These are phyloP conservation scores for Vigna angularis DNA, from an alignment of 306 rosid genomes.

Conservation along the genomic window DNA sequence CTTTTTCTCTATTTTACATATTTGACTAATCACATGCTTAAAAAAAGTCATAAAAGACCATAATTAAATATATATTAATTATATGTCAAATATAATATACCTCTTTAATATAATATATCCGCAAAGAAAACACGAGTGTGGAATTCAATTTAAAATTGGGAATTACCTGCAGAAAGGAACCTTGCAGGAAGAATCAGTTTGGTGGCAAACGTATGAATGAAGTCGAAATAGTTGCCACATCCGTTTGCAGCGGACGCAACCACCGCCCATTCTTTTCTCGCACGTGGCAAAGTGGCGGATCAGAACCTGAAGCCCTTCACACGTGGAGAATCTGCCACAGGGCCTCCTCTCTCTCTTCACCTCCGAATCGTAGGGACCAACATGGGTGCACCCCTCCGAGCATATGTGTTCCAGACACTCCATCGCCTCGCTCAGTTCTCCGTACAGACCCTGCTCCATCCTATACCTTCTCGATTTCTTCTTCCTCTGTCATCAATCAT, in stretches of 20 bases:
- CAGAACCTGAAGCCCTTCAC: conserved; percentile 75
- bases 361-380: conserved; percentile 71
- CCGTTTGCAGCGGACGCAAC: conserved; percentile 84
- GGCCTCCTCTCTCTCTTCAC: conserved; percentile 59
- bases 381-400: conserved; percentile 80
- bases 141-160: neutral
- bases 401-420: conserved; percentile 95
- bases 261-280: conserved; percentile 54
- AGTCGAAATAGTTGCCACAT: conserved; percentile 95
- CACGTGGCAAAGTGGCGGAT: conserved; percentile 84
- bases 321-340: conserved; percentile 70
- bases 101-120: neutral
- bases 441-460: conserved; percentile 64
- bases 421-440: conserved; percentile 90
- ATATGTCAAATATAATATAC: neutral
- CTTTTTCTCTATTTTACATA: neutral
- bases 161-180: conserved; percentile 91
- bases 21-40: neutral
- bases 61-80: neutral
- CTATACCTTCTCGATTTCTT: conserved; percentile 62
- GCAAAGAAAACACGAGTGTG: neutral
- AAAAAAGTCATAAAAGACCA: conserved; percentile 11
- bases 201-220: conserved; percentile 78
- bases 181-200: conserved; percentile 74
- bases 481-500: conserved; percentile 63